These are phyloP conservation scores for Magnolia sinica DNA, from an alignment of 164 flowering plant genomes.

Conservation along the genomic window DNA sequence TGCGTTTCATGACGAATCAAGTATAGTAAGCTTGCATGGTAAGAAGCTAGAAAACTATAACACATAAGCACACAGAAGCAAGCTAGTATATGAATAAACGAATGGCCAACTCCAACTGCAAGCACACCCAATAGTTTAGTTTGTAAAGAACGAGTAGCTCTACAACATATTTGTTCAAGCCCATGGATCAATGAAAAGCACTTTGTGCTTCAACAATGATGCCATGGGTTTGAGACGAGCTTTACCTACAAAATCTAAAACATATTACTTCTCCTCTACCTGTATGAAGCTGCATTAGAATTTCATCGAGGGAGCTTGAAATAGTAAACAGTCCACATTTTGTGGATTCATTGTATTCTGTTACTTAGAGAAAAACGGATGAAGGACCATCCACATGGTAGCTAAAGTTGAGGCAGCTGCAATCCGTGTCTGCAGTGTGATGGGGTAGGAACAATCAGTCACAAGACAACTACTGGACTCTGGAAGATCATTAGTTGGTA, in stretches of 20 bases:
- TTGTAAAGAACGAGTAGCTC: too few relatives aligned
- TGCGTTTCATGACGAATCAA: too few relatives aligned
- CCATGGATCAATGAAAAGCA: too few relatives aligned
- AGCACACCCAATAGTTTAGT: too few relatives aligned
- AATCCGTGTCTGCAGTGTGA: slow-evolving; percentile 51
- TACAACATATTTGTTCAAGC: too few relatives aligned
- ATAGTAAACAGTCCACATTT: slow-evolving; percentile 75
- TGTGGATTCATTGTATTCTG: slow-evolving; percentile 71
- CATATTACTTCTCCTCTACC: slow-evolving; percentile 35
- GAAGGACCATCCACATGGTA: slow-evolving; percentile 75
- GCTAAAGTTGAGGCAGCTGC: slow-evolving; percentile 67
- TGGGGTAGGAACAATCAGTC: slow-evolving; percentile 1
- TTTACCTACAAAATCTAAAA: not conserved
- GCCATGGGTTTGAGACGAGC: too few relatives aligned
- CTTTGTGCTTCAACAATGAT: too few relatives aligned
- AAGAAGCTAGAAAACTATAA: too few relatives aligned
- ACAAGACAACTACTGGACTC: not conserved
- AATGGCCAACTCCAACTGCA: too few relatives aligned
- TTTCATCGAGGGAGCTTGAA: slow-evolving; percentile 83
- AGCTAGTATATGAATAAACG: too few relatives aligned
- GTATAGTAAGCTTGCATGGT: too few relatives aligned
- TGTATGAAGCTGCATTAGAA: slow-evolving; percentile 83
- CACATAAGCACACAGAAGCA: too few relatives aligned
- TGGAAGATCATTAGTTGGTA: not conserved
- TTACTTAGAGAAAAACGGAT: slow-evolving; percentile 67